Base-by-base conservation (phyloP, 768 basidiomycete genomes). In the Tylopilus sp. region DNA sequence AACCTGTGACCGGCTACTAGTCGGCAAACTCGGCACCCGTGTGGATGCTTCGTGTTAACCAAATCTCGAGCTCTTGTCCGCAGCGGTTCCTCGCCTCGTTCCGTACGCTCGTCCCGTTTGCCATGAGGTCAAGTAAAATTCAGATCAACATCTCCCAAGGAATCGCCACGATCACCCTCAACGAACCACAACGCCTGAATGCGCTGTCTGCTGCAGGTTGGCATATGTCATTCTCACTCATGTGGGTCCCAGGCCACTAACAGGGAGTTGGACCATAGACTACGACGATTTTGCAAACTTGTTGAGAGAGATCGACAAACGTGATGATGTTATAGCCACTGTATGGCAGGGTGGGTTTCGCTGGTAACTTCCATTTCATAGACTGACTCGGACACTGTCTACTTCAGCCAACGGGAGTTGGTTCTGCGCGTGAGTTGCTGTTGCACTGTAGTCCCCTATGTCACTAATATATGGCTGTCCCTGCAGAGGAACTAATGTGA, bases 101-200 rank as follows among this genome's bases (percentile, higher is more conserved):
- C 14, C 12, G 28, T 24, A 3, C 17, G 22, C 26, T 40, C 34
- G 22, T 31, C 40, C 45, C 14, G 3, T 46, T 25, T 38, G 76
- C 75, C 52, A 78, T 78, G 77, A 54, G 50, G 25, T 24, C 11
- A 52, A 78, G 75, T 56, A 74, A 73, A 19, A 63, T 84, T 31
- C 72, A 63, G 0, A 71, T 85, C 46, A 61, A 79, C 21, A 68
- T 86, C 53, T 74, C 76, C 24, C 73, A 79, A 48, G 74, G 78
- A 26, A 85, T 88, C 56, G 86, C 86, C 14, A 86, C 84, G 1
- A 83, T 88, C 50, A 85, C 85, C 4, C 71, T 88, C 44, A 81
- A 85, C 50, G 76, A 82, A 14, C 85, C 86, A 4, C 70, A 71
- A 50, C 73, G 76, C 5, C 67, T 86, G 42, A 88, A 88, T 58